Evolutionary conservation across 768 basidiomycete species (phyloP), one percentile per base, ranked within the genome.

Genomic region (Leccinellum luteum): DNA sequence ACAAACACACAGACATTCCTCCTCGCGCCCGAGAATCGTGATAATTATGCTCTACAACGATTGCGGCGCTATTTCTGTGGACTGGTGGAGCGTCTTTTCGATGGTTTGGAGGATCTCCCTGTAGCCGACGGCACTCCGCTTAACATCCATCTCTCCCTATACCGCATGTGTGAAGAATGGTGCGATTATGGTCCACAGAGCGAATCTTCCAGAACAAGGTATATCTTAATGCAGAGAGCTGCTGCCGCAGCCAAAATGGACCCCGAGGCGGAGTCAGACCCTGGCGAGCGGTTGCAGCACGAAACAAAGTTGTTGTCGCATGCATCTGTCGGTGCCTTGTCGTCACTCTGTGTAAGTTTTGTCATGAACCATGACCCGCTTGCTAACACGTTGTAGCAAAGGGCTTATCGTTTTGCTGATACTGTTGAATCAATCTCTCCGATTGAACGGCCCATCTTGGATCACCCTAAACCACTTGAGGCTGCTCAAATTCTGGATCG

Each of bases 11-110:
- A 92, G 60, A 71, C 81, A 0, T 90, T 92, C 68, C 77, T 98
- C n/a, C 81, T 82, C 3, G 79, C 85, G 4, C 75, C 84, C 0
- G 87, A 90, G 38, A 82, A 85, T 64, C 83, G 88, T 27, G 88
- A 92, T 50, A 88, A 88, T 59, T 85, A 82, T 63, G 82, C 89
- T 2, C 73, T 94, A 27, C 91, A 95, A 60, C 83, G 86, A 8
- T 77, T 96, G 30, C 86, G 94, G 28, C 85, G 92, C 25, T 95
- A 92, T 69, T 97, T 96, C 70, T 97, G 94, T 65, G 89, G 92
- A 19, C 85, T 89, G 0, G 84, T 97, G 4, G 92, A 94, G 70
- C 85, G 89, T 51, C 80, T 97, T 10, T 93, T 94, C 58, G 88
- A 92, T 61, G 88, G 83, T 14, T 73, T 90, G 30, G 81, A 85